Evolutionary conservation across 2,329 filamentous ascomycete genomes (phyloP), one percentile per base, ranked within the genome.

Genomic region (Trichoderma pleuroti): DNA sequence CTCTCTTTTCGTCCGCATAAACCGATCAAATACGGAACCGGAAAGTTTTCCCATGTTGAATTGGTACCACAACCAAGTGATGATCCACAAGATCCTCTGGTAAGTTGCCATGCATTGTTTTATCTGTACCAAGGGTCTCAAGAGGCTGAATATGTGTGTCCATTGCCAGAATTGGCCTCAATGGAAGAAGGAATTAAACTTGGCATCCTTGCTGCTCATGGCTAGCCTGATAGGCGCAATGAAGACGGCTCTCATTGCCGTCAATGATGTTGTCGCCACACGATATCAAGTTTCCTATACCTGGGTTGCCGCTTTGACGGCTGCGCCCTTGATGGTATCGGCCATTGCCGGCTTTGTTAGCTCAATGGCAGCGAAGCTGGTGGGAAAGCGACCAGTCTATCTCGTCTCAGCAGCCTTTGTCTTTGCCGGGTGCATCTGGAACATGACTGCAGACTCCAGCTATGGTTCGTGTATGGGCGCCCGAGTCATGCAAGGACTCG

Each of bases 1-100:
- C 64, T 75, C 28, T 69, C 73, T 18, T 52, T 46, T 5, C 70
- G 67, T 18, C 68, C 72, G 18, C 72, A 76, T 60, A 78, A 80
- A 63, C 77, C 78, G 16, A 82, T 86, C 74, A 86, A 86, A 75
- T 86, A 85, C 71, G 85, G 81, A 9, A 81, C 74, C 28, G 85
- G 85, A 0, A 84, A 80, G 68, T 74, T 82, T 70, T 77, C 81
- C 2, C 75, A 77, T 16, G 77, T 84, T 7, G 86, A 87, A 76
- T 77, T 87, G 59, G 82, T 85, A 11, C 87, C 87, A 4, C 86
- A 87, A 75, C 86, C 87, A 0, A 88, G 85, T 67, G 84, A 87
- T 69, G 84, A 87, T 68, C 80, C 81, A 0, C 81, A 84, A 28
- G 87, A 89, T 76, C 87, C 87, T 64, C 74, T 88, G 76, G 86